Evolutionary conservation across 768 basidiomycete genomes (phyloP).

Genomic region (Daedalea quercina): DNA sequence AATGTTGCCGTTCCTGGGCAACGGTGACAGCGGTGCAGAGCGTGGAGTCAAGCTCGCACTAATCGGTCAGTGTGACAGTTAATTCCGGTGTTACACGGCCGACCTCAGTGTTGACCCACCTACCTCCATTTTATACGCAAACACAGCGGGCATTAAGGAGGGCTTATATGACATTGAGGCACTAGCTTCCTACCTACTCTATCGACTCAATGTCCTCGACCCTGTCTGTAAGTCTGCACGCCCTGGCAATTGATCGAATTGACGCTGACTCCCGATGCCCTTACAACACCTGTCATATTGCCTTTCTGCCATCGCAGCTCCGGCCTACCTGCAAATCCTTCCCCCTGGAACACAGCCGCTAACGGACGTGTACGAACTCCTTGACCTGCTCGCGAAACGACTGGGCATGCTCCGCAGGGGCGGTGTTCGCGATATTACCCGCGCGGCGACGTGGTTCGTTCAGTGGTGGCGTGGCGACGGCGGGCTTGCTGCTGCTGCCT

Average conservation of each 20-base stretch:
- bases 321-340: constrained; percentile 62
- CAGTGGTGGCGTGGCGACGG: constrained; percentile 84
- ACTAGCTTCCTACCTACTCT: constrained; percentile 81
- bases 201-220: constrained; percentile 74
- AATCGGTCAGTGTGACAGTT: constrained; percentile 58
- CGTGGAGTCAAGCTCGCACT: constrained; percentile 88
- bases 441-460: constrained; percentile 79
- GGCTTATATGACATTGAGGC: constrained; percentile 81
- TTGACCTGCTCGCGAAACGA: constrained; percentile 61
- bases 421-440: constrained; percentile 58
- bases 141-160: constrained; percentile 88
- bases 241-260: neutral
- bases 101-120: neutral
- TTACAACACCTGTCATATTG: neutral
- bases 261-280: neutral
- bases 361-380: constrained; percentile 55
- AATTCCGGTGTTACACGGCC: constrained; percentile 3
- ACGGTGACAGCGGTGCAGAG: constrained; percentile 80
- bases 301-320: constrained; percentile 32
- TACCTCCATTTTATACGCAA: neutral
- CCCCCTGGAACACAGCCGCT: constrained; percentile 50
- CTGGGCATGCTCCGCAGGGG: constrained; percentile 82
- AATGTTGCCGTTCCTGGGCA: constrained; percentile 92
- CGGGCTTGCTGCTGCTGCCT: constrained; percentile 36
- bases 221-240: constrained; percentile 46